These are phyloP conservation scores for Penicillium daleae DNA, from an alignment of 495 filamentous ascomycete genomes.

Conservation along the genomic window DNA sequence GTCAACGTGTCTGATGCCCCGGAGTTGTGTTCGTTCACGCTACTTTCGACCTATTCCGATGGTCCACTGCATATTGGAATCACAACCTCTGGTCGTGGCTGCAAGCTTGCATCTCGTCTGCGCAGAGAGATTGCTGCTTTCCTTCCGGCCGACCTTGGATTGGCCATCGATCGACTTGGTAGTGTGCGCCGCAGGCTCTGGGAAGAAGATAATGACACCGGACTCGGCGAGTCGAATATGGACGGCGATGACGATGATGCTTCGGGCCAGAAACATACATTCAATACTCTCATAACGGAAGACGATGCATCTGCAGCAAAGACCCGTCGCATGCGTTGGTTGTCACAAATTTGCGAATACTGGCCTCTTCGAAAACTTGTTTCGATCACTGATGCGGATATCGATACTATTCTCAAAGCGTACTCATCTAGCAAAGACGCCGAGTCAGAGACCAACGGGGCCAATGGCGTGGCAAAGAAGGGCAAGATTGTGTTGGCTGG, in stretches of 20 bases:
- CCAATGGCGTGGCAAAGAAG: slow-evolving; percentile 28
- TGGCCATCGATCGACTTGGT: slow-evolving; percentile 77
- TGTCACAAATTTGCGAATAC: slow-evolving; percentile 97
- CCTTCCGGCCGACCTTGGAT: slow-evolving; percentile 81
- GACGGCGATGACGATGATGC: slow-evolving; percentile 80
- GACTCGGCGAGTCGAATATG: slow-evolving; percentile 42
- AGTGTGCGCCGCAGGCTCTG: slow-evolving; percentile 74
- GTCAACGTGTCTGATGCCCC: slow-evolving; percentile 92
- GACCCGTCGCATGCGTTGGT: slow-evolving; percentile 85
- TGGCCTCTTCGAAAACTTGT: slow-evolving; percentile 89
- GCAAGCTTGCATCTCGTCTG: slow-evolving; percentile 91
- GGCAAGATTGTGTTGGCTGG: slow-evolving; percentile 88
- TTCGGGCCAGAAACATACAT: slow-evolving; percentile 78
- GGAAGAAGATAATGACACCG: slow-evolving; percentile 72
- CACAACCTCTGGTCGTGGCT: slow-evolving; percentile 93
- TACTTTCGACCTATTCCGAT: slow-evolving; percentile 86
- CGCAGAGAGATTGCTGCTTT: slow-evolving; percentile 81
- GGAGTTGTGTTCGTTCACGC: slow-evolving; percentile 83
- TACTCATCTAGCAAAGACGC: slow-evolving; percentile 54
- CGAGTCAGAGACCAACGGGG: slow-evolving; percentile 22
- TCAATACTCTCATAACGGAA: slow-evolving; percentile 80
- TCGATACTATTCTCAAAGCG: slow-evolving; percentile 68
- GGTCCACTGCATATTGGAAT: slow-evolving; percentile 94
- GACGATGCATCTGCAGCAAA: slow-evolving; percentile 74
- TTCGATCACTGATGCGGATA: slow-evolving; percentile 75